Evolutionary conservation across 2,329 filamentous ascomycete species (phyloP), one percentile per base, ranked within the genome.

Genomic region (Aspergillus sp.): DNA sequence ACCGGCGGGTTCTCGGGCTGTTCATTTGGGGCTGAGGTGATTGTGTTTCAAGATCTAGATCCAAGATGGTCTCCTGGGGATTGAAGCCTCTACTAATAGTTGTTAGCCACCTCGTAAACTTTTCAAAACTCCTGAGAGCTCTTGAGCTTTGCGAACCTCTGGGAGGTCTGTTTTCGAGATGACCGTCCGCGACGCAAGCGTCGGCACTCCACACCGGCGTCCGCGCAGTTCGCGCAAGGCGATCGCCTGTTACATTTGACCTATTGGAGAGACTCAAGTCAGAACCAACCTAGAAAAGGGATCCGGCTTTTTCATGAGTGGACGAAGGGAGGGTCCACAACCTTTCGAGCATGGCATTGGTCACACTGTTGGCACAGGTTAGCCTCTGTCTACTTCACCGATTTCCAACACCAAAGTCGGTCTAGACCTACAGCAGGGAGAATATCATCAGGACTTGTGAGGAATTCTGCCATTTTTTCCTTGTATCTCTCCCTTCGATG

Each of bases 311-410:
- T 32, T 10, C 18, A 49, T 4, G 22, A 5, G 22, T 18, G 49
- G 5, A 12, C 1, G 11, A 52, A 4, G 36, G n/a, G 31, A 52
- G 12, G 26, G 7, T 29, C n/a, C 4, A 18, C 11, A 45, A 69
- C 68, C 66, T 70, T 71, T 62, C 67, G 66, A 2, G 66, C 58
- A 59, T 69, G 58, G 56, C 69, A 71, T 9, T 62, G 53, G 55
- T 70, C 67, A 59, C 67, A 70, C 68, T 70, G 11, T 32, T 32
- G 11, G 9, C 31, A 24, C 31, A 10, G 31, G 11, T 32, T 12
- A 32, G 31, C 7, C 31, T 32, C 11, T 32, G 31, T 12, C 31
- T 32, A 32, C 31, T 32, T 12, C 11, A 32, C 31, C 31, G 9
- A 32, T 12, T 12, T 32, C 31, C 11, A 32, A 32, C 11, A 32